Evolutionary conservation across 2,329 filamentous ascomycete genomes (phyloP).

Genomic region (Alternaria panax): DNA sequence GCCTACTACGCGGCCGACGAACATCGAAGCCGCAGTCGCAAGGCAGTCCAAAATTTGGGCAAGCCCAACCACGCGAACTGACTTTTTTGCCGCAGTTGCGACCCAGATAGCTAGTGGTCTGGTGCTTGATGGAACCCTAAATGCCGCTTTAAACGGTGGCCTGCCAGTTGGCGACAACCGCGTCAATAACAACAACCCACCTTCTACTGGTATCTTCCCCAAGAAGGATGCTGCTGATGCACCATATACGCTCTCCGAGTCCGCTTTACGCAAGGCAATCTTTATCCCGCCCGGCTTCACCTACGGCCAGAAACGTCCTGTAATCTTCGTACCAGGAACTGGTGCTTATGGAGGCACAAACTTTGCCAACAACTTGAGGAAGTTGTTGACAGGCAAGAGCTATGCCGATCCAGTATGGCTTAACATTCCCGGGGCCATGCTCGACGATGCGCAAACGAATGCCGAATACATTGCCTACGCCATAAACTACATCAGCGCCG

Average conservation of each 20-base stretch:
- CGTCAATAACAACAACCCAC: conserved; percentile 34
- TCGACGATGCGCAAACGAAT: conserved; percentile 60
- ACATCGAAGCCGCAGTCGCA: conserved; percentile 19
- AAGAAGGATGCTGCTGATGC: conserved; percentile 53
- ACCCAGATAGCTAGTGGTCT: conserved; percentile 32
- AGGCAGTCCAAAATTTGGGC: conserved; percentile 26
- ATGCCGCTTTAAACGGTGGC: conserved; percentile 16
- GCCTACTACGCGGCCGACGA: conserved; percentile 25
- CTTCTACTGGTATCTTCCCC: conserved; percentile 47
- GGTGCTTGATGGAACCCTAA: conserved; percentile 26
- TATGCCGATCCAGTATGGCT: conserved; percentile 58
- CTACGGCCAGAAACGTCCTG: conserved; percentile 54
- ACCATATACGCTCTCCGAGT: conserved; percentile 58
- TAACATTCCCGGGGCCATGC: conserved; percentile 60
- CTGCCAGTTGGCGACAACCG: conserved; percentile 31
- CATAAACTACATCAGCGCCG: conserved; percentile 61
- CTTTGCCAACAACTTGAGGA: conserved; percentile 59
- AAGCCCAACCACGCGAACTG: conserved; percentile 20
- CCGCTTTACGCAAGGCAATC: conserved; percentile 59
- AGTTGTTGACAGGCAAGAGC: conserved; percentile 50
- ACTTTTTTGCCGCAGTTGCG: conserved; percentile 28
- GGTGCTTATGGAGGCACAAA: conserved; percentile 57
- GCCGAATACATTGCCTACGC: conserved; percentile 66
- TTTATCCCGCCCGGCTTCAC: conserved; percentile 59
- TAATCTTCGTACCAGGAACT: conserved; percentile 64